phyloP scores from a whole-genome alignment of 1,139 yeast species.

The Sugiyamaella castrensis region DNA sequence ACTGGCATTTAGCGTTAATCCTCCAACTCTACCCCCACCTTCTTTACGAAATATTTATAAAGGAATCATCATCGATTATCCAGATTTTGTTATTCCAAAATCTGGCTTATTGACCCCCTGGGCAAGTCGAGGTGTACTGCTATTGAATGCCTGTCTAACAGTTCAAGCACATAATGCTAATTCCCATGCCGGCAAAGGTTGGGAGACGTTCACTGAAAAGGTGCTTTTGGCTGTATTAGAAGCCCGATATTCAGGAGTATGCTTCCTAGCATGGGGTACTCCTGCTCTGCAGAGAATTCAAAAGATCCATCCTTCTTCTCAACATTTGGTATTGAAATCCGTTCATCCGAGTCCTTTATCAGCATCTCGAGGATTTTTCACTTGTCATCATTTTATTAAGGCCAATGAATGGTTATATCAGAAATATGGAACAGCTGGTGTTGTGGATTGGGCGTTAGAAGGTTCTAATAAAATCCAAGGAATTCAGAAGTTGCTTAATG shows the following conservation, averaged over 20 bases:
- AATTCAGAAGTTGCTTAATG: constrained; percentile 17
- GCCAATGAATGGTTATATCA: constrained; percentile 73
- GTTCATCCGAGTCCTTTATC: constrained; percentile 96
- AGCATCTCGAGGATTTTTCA: constrained; percentile 81
- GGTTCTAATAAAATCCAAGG: constrained; percentile 64
- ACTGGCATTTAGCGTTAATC: constrained; percentile 83
- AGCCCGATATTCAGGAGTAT: constrained; percentile 51
- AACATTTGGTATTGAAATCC: constrained; percentile 53
- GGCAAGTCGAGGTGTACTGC: constrained; percentile 85
- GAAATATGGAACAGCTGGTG: constrained; percentile 43
- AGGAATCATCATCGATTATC: constrained; percentile 67
- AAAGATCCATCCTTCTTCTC: constrained; percentile 38
- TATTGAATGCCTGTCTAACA: constrained; percentile 85
- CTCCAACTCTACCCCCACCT: constrained; percentile 87
- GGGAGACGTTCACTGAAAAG: constrained; percentile 86
- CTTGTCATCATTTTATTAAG: constrained; percentile 62
- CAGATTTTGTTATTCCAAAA: constrained; percentile 60
- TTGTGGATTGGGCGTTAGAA: constrained; percentile 63
- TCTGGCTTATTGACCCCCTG: constrained; percentile 73
- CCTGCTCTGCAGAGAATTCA: constrained; percentile 80
- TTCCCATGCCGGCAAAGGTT: constrained; percentile 86
- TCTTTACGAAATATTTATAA: constrained; percentile 85
- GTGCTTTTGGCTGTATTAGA: constrained; percentile 55
- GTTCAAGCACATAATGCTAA: constrained; percentile 93
- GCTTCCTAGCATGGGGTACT: constrained; percentile 88